Percentiles rank a stretch among this genome's conserved stretches.
These are phyloP conservation scores for Aureobasidium vineae DNA, from an alignment of 2,329 filamentous ascomycete genomes.

Conservation along the genomic window DNA sequence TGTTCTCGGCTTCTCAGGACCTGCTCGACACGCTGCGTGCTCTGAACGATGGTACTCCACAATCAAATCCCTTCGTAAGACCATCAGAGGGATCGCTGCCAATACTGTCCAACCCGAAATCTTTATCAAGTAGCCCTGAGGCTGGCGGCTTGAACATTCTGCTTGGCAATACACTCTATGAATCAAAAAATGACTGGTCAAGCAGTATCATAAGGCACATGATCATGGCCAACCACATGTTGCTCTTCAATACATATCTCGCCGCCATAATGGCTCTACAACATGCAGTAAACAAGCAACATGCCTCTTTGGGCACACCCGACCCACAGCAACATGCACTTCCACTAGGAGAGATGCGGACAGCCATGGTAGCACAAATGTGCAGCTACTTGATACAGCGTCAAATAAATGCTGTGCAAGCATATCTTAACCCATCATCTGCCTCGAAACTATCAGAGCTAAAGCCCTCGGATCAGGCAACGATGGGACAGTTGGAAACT, in stretches of 20 bases:
- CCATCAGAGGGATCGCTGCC: not conserved
- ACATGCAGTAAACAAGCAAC: not conserved
- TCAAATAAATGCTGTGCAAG: not conserved
- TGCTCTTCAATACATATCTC: not conserved
- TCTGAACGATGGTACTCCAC: not conserved
- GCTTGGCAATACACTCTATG: not conserved
- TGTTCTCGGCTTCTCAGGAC: not conserved
- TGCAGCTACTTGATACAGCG: not conserved
- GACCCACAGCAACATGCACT: not conserved
- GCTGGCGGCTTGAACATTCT: too few species aligned
- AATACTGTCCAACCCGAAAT: not conserved
- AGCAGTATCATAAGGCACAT: not conserved
- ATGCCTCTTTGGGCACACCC: not conserved
- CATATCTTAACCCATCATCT: not conserved
- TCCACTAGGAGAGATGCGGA: not conserved
- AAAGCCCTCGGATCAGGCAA: not conserved
- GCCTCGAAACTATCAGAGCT: too few species aligned
- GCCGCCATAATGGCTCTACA: not conserved
- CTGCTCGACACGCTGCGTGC: not conserved
- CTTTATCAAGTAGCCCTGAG: too few species aligned
- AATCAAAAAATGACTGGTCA: not conserved
- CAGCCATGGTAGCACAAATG: not conserved
- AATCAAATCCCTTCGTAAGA: not conserved
- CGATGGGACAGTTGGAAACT: not conserved
- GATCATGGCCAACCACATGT: slow-evolving; percentile 2